A percentile compares a stretch with the other conserved stretches of the same genome.
phyloP scores from a whole-genome alignment of 768 basidiomycete genomes.

The Rhodotorula graminis region DNA sequence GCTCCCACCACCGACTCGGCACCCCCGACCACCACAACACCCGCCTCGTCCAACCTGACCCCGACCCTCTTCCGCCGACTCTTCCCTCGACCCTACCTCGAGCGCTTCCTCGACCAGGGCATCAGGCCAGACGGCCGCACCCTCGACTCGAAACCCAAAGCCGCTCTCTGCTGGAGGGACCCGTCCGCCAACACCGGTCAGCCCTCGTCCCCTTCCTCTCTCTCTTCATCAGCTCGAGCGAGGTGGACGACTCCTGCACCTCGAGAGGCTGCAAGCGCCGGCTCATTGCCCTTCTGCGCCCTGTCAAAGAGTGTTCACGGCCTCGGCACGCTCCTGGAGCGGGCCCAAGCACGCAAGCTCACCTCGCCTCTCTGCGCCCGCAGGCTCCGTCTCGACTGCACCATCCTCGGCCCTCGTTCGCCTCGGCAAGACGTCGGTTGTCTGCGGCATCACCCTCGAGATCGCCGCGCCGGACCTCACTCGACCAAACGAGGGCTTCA shows the following conservation, averaged over 20 bases:
- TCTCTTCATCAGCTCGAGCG: not conserved
- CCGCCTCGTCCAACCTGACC: slow-evolving; percentile 5
- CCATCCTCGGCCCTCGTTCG: slow-evolving; percentile 87
- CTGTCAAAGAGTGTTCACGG: too few relatives aligned
- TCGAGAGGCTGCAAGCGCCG: too few relatives aligned
- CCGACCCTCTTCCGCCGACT: slow-evolving; percentile 63
- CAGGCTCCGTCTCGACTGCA: slow-evolving; percentile 90
- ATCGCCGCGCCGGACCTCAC: slow-evolving; percentile 84
- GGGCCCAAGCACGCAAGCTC: too few relatives aligned
- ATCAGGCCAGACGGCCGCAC: slow-evolving; percentile 78
- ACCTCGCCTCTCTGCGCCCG: not conserved
- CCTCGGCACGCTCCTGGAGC: too few relatives aligned
- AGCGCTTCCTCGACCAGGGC: slow-evolving; percentile 72
- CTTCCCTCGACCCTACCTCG: slow-evolving; percentile 81
- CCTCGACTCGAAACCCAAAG: slow-evolving; percentile 43
- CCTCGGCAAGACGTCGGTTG: slow-evolving; percentile 85
- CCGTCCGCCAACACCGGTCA: slow-evolving; percentile 73
- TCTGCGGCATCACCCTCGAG: slow-evolving; percentile 94
- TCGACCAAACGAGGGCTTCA: slow-evolving; percentile 66
- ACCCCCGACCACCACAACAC: not conserved
- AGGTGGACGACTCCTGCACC: too few relatives aligned
- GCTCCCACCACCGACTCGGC: not conserved
- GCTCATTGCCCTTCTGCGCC: too few relatives aligned
- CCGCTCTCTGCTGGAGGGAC: slow-evolving; percentile 57
- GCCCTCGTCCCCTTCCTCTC: slow-evolving; percentile 42